A percentile compares a stretch with the other conserved stretches of the same genome.
phyloP scores from a whole-genome alignment of 345 rosid species.

The Ceriops zippeliana region DNA sequence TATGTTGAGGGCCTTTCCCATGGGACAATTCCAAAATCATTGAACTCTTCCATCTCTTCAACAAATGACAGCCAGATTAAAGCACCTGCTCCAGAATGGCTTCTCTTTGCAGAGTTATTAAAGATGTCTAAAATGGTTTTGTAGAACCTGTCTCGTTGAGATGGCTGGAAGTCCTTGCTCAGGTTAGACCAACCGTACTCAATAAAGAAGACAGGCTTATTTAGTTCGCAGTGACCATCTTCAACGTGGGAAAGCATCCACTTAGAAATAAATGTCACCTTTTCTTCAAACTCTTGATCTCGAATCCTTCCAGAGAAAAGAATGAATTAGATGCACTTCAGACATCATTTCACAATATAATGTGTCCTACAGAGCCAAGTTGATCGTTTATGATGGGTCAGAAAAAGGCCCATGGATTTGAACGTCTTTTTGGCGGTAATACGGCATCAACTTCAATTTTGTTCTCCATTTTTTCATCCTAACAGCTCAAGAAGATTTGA shows the following conservation, averaged over 20 bases:
- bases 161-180: constrained; percentile 61
- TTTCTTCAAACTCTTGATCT: constrained; percentile 57
- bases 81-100: constrained; percentile 78
- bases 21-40: constrained; percentile 75
- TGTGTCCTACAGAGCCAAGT: background rate
- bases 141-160: constrained; percentile 59
- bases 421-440: background rate
- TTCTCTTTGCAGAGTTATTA: constrained; percentile 65
- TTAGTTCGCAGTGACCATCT: constrained; percentile 73
- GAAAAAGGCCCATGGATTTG: background rate
- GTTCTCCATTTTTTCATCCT: background rate
- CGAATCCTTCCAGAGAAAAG: constrained; percentile 52
- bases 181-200: constrained; percentile 78
- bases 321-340: constrained; percentile 1
- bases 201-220: constrained; percentile 78
- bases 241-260: constrained; percentile 91
- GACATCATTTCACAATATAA: background rate
- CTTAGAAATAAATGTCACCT: constrained; percentile 55
- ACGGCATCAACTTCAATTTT: background rate
- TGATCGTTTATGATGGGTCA: background rate
- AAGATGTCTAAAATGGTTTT: constrained; percentile 49
- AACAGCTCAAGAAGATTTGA: background rate
- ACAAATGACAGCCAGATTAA: constrained; percentile 76
- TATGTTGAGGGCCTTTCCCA: constrained; percentile 64
- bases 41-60: constrained; percentile 79